Base-by-base conservation (phyloP, 1,139 yeast genomes). In the Suhomyces choctaworum region DNA sequence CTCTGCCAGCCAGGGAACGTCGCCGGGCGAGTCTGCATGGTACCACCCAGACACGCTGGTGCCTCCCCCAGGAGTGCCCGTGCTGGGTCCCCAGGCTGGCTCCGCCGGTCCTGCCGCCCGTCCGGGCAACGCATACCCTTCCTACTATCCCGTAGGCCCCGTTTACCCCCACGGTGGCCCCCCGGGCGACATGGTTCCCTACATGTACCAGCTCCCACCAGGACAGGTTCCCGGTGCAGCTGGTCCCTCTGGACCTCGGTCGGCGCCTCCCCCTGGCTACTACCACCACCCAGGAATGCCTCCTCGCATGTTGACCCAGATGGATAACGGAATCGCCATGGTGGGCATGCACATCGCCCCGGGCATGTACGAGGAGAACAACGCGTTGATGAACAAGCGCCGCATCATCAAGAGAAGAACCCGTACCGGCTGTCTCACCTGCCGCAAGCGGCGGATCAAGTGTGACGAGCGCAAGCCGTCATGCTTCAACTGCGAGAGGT, bases 401-500 rank as follows among this genome's bases (percentile, higher is more conserved):
- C 55, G 71, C 38, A 66, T 66, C 27, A 68, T 71, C 34, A 54
- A 56, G 42, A 46, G 60, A 15, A 44, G 62, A 12, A 56, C 62
- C n/a, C 40, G 60, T 5, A 56, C 60, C 2, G 62, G 62, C 4
- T 56, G 60, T 33, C 45, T 56, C 37, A 56, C 62, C n/a, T 56
- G 62, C 36, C 58, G 62, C 33, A 55, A 56, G 45, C 44, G 62
- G 14, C 47, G 62, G 16, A 56, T 56, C 41, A 56, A 56, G 44
- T 56, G 62, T 32, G 62, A 56, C 40, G 62, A 56, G 40, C 62
- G 82, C 33, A 83, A 80, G 47, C 92, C 92, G 1, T 70, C 73
- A 34, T 85, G 94, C 53, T 70, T 66, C 50, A 84, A 85, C 56
- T 85, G 95, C 56, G 84, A 79, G 50, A 73, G 85, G 44, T 73